Conservation (phyloP, 441 rosid species). For the Geranium incanum region DNA sequence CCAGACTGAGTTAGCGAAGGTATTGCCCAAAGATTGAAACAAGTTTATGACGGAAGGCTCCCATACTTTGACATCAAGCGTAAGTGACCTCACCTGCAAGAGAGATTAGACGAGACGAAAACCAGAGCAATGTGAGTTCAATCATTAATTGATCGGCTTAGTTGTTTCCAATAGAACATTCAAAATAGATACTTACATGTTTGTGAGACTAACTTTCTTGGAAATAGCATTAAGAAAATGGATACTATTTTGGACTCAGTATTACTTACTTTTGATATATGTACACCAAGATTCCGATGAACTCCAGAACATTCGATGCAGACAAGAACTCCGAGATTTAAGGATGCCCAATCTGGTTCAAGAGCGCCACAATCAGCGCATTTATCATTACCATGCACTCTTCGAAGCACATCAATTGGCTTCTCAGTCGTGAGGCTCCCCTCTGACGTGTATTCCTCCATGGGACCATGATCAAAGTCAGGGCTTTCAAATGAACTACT, state of each 20-base stretch:
- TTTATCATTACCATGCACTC: conserved; percentile 88
- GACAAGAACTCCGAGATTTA: conserved; percentile 93
- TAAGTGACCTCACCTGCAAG: conserved; percentile 91
- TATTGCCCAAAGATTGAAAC: conserved; percentile 95
- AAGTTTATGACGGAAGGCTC: conserved; percentile 90
- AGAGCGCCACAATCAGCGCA: conserved; percentile 99
- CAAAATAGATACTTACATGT: neutral
- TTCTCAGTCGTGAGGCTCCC: conserved; percentile 61
- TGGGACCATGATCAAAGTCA: conserved; percentile 74
- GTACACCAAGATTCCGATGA: conserved; percentile 98
- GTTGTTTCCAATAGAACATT: neutral
- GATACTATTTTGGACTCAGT: neutral
- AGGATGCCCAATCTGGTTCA: conserved; percentile 99
- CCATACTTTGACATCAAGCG: conserved; percentile 97
- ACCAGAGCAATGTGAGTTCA: no score
- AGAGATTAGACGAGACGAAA: conserved; percentile 19
- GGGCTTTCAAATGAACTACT: conserved; percentile 98
- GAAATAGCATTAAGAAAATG: neutral
- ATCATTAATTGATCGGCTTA: no score
- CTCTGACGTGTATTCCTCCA: conserved; percentile 73
- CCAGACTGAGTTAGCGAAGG: conserved; percentile 93
- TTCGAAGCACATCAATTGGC: conserved; percentile 77
- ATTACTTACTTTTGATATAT: conserved; percentile 77
- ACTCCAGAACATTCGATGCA: conserved; percentile 99
- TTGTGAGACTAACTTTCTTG: neutral